phyloP scores from a whole-genome alignment of 1,284 basidiomycete genomes.

The Filobasidium uniguttulatum region DNA sequence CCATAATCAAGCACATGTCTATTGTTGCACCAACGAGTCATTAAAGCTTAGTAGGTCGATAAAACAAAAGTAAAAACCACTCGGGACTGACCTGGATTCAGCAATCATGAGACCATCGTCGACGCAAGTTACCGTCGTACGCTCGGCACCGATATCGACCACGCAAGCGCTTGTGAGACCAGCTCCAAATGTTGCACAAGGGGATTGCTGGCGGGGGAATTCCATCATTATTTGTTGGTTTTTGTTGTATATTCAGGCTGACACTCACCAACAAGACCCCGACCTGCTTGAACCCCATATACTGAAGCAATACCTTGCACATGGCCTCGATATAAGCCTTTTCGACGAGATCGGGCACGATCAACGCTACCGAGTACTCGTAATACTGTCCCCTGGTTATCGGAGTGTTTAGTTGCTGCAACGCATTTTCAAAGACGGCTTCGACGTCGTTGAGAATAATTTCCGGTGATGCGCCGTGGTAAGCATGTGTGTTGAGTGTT shows the following conservation, averaged over 20 bases:
- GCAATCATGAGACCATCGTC: constrained; percentile 83
- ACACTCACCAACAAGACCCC: constrained; percentile 65
- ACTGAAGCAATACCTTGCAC: constrained; percentile 57
- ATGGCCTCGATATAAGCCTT: constrained; percentile 68
- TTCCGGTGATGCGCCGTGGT: constrained; percentile 46
- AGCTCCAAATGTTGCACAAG: constrained; percentile 88
- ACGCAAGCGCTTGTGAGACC: constrained; percentile 91
- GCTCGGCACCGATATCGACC: constrained; percentile 79
- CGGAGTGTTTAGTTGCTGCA: constrained; percentile 44
- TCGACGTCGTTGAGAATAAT: constrained; percentile 64
- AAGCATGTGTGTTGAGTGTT: constrained; percentile 66
- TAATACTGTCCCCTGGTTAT: constrained; percentile 48
- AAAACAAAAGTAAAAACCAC: not conserved
- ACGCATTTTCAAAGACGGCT: constrained; percentile 48
- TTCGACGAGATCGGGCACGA: constrained; percentile 88
- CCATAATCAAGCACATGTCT: constrained; percentile 78
- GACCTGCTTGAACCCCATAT: constrained; percentile 82
- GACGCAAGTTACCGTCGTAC: constrained; percentile 79
- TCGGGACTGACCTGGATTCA: constrained; percentile 61
- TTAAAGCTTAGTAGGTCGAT: not conserved
- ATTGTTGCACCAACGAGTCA: not conserved
- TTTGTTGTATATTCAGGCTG: not conserved
- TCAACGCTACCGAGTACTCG: constrained; percentile 74
- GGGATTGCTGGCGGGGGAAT: constrained; percentile 54
- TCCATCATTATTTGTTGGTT: not conserved